Base-by-base conservation (phyloP, 768 basidiomycete species). In the Dentipellis fragilis region DNA sequence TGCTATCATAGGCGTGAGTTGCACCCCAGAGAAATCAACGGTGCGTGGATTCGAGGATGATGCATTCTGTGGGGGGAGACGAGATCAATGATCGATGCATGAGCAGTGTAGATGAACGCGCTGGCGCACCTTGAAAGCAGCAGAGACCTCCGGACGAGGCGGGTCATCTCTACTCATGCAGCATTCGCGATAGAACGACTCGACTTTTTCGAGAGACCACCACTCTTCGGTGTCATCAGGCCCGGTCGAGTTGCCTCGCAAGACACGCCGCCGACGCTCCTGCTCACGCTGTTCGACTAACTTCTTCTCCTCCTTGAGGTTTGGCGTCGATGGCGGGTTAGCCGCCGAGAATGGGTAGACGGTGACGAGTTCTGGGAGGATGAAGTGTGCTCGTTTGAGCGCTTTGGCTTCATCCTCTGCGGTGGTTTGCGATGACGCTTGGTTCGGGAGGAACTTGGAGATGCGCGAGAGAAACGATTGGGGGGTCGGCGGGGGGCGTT, bases 311-410 rank as follows among this genome's bases (percentile, higher is more conserved):
- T 91, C 88, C 68, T 83, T 84, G 52, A 92, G 73, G 2, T 79
- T 78, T 0, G 85, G 84, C 2, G 83, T 89, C 49, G 83, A 88
- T 1, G 94, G 94, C 7, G 95, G 89, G 52, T 87, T 87, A 14
- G 84, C 63, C 1, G 85, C 82, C 23, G 87, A 88, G 67, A 97
- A 94, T 0, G 93, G 93, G 68, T 98, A 97, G 35, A 93, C 83
- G 21, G 88, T 89, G 35, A 82, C 84, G 62, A 96, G 80, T 62
- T 88, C 80, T 0, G 90, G 90, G 11, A 96, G 73, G 60, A 95
- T 89, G 66, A 97, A 97, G 63, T 95, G 89, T 0, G 94, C 96
- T 51, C 89, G 73, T 65, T 89, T 92, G 59, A 95, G 76, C 10
- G 89, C 81, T 63, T 77, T 80, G 37, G 70, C 68, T 48, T 80